Base-by-base conservation (phyloP, 2,329 filamentous ascomycete genomes). In the Leptographium procerum region DNA sequence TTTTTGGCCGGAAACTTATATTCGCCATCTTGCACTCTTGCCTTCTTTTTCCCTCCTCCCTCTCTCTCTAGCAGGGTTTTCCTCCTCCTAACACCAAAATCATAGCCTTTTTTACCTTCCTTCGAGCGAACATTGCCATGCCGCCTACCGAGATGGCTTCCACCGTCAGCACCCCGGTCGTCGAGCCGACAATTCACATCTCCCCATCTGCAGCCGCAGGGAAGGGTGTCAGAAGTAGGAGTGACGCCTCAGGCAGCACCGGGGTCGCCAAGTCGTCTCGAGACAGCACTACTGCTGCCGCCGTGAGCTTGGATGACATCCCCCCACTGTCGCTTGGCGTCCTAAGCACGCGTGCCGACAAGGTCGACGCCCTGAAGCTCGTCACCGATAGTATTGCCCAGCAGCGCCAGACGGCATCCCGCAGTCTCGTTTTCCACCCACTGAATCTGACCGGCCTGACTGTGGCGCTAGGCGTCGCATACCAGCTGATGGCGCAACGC, bases 101-200 rank as follows among this genome's bases (percentile, higher is more conserved):
- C 31, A 94, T 94, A 26, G 89, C 88, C 29, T 94, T 94, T 75
- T 87, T 94, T 72, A 87, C 84, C 58, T 92, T 89, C 65, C 79
- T 94, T 19, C 84, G 88, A 64, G 87, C 87, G 63, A 94, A 94
- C 68, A 81, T 94, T 58, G 85, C 86, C 65, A 83, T 92, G 59
- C 79, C 77, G 56, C 75, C 76, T 52, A 84, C 77, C 61, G 74
- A 83, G 59, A 72, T 86, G 63, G 81, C 84, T 51, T 85, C 86
- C 54, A 78, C 82, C 61, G 76, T 78, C 58, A 86, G 81, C 61
- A 88, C 87, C 28, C 85, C 86, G 24, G 78, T 81, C 65, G 74
- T 85, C 68, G 74, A 80, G 71, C 76, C 85, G 64, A 72, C 76
- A 65, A 72, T 36, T 7, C 55, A 36, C 6, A 33, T 34, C 43